Evolutionary conservation across 805 yeast species (phyloP).

Genomic region (Teunomyces atbi): DNA sequence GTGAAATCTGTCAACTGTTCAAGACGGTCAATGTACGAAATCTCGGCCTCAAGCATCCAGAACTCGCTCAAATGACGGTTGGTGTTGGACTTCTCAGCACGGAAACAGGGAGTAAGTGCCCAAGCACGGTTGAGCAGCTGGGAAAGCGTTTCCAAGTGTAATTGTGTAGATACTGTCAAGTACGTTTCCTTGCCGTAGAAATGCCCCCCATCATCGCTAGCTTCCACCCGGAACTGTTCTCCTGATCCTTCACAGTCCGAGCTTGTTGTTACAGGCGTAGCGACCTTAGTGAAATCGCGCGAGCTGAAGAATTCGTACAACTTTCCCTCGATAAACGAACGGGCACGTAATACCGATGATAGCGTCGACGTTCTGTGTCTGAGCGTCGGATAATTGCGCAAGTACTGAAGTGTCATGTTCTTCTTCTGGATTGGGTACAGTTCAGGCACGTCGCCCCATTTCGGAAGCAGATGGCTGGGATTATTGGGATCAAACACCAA

Average conservation of each 20-base stretch:
- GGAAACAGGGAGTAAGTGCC: slow-evolving; percentile 86
- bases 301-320: slow-evolving; percentile 54
- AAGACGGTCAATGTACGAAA: slow-evolving; percentile 62
- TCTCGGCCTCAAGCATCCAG: slow-evolving; percentile 97
- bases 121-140: slow-evolving; percentile 78
- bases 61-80: slow-evolving; percentile 90
- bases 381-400: slow-evolving; percentile 72
- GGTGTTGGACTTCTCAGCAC: slow-evolving; percentile 92
- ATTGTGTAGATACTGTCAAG: slow-evolving; percentile 87
- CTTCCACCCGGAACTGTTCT: slow-evolving; percentile 67
- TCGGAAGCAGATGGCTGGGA: slow-evolving; percentile 30
- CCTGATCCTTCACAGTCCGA: slow-evolving; percentile 99
- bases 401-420: slow-evolving; percentile 58
- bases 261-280: slow-evolving; percentile 84
- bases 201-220: slow-evolving; percentile 18
- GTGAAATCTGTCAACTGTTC: slow-evolving; percentile 61
- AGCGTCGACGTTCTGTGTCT: slow-evolving; percentile 72
- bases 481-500: slow-evolving; percentile 24
- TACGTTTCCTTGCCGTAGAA: slow-evolving; percentile 70
- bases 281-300: slow-evolving; percentile 62
- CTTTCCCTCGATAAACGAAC: slow-evolving; percentile 63
- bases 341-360: slow-evolving; percentile 64
- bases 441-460: slow-evolving; percentile 62
- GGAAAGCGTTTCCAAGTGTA: slow-evolving; percentile 81
- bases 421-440: slow-evolving; percentile 85